Evolutionary conservation across 768 basidiomycete species (phyloP).

Genomic region (Cyclocybe aegerita): DNA sequence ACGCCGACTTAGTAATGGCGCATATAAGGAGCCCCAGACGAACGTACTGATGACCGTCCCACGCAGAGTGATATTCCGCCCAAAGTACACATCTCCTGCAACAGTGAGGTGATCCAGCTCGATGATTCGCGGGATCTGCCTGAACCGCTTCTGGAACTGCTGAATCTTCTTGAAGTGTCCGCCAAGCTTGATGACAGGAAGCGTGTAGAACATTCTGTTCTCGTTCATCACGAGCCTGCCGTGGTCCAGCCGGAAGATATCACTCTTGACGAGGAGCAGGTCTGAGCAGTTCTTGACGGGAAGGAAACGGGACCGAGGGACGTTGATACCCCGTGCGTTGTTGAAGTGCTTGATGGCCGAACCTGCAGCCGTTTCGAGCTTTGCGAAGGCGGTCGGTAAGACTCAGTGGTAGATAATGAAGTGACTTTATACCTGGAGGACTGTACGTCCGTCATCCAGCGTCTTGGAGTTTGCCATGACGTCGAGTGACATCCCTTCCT

Average conservation of each 20-base stretch:
- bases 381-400: conserved; percentile 40
- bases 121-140: conserved; percentile 85
- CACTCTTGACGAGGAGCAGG: conserved; percentile 84
- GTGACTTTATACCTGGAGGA: conserved; percentile 26
- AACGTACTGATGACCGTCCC: conserved; percentile 82
- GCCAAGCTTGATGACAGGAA: conserved; percentile 93
- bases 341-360: conserved; percentile 92
- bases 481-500: conserved; percentile 82
- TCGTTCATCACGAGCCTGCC: conserved; percentile 85
- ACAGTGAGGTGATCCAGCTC: conserved; percentile 95
- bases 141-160: conserved; percentile 92
- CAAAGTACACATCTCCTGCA: conserved; percentile 87
- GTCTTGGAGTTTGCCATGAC: conserved; percentile 91
- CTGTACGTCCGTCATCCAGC: conserved; percentile 79
- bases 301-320: conserved; percentile 90
- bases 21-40: background rate
- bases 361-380: conserved; percentile 90
- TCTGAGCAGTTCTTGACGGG: conserved; percentile 89
- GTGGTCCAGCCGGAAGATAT: conserved; percentile 86
- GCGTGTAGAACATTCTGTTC: conserved; percentile 75
- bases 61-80: conserved; percentile 78
- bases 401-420: background rate
- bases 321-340: conserved; percentile 89
- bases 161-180: conserved; percentile 95
- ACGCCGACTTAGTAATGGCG: background rate